Percentiles rank a stretch among this genome's conserved stretches.
These are phyloP conservation scores for Staphylotrichum longicolle DNA, from an alignment of 495 filamentous ascomycete species.

Conservation along the genomic window DNA sequence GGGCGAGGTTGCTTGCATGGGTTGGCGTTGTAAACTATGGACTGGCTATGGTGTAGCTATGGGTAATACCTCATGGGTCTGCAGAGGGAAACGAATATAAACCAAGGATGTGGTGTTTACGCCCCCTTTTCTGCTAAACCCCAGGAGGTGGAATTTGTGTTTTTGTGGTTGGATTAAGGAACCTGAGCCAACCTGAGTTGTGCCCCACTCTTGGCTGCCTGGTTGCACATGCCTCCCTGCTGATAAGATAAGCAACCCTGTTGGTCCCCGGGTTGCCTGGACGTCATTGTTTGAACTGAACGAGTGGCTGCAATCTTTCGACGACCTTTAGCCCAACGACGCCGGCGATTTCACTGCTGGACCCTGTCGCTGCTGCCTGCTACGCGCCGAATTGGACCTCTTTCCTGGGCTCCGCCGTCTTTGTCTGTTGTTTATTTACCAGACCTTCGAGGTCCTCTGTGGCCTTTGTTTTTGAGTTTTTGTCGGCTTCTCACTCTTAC, in stretches of 20 bases:
- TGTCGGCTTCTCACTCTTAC: neutral
- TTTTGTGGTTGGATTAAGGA: neutral
- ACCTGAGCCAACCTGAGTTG: too few relatives aligned
- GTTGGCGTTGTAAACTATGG: slow-evolving; percentile 3
- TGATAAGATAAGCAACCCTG: slow-evolving; percentile 28
- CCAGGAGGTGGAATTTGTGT: too few relatives aligned
- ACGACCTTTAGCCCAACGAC: neutral
- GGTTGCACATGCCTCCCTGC: neutral
- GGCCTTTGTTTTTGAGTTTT: neutral
- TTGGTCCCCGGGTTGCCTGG: neutral
- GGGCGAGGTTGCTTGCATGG: slow-evolving; percentile 14
- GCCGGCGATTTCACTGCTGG: neutral
- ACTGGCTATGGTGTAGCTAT: neutral
- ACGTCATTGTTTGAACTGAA: slow-evolving; percentile 17
- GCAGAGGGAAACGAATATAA: neutral
- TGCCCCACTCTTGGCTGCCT: too few relatives aligned
- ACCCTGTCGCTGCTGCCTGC: too few relatives aligned
- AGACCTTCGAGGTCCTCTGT: neutral
- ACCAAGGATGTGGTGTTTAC: neutral
- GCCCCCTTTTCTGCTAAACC: too few relatives aligned
- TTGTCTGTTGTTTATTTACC: too few relatives aligned
- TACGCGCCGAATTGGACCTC: too few relatives aligned
- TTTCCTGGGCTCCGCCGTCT: too few relatives aligned
- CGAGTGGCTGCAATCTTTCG: neutral
- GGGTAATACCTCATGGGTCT: neutral